Conservation (phyloP, 2,329 filamentous ascomycete genomes). For the Incumbomyces delicatus region DNA sequence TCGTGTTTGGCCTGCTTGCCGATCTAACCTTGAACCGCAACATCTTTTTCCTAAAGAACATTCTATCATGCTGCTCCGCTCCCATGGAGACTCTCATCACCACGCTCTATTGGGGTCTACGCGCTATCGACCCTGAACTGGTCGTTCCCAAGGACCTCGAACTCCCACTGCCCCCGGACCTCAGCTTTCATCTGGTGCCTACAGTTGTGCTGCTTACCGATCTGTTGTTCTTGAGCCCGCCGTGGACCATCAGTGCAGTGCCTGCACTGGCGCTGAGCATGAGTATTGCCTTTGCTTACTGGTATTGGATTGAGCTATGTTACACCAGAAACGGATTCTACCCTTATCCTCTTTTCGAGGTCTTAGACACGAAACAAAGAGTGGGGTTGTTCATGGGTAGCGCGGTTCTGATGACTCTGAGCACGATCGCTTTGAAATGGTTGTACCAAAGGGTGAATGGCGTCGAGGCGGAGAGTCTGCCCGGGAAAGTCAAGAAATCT, state of each 20-base stretch:
- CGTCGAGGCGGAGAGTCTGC: conserved; percentile 16
- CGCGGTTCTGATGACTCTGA: conserved; percentile 61
- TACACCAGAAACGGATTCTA: conserved; percentile 51
- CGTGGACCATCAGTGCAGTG: conserved; percentile 47
- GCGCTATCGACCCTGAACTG: conserved; percentile 31
- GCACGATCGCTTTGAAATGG: conserved; percentile 59
- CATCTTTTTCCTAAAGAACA: conserved; percentile 50
- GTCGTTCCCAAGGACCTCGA: conserved; percentile 18
- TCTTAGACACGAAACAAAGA: conserved; percentile 57
- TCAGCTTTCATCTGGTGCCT: conserved; percentile 44
- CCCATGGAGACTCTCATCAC: conserved; percentile 53
- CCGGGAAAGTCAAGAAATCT: conserved; percentile 11
- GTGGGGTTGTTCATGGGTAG: conserved; percentile 59
- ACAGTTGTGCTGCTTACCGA: conserved; percentile 45
- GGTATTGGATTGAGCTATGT: conserved; percentile 56
- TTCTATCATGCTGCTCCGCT: conserved; percentile 46
- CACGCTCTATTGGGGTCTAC: conserved; percentile 51
- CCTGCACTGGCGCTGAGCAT: conserved; percentile 42
- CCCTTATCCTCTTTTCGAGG: conserved; percentile 73
- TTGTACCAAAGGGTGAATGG: conserved; percentile 50
- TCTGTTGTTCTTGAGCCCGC: conserved; percentile 49
- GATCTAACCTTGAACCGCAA: conserved; percentile 44
- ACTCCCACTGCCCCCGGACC: conserved; percentile 25
- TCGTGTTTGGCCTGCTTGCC: conserved; percentile 43
- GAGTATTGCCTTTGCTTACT: conserved; percentile 48